Conservation (phyloP, 2,329 filamentous ascomycete species). For the Mariannaea elegans region DNA sequence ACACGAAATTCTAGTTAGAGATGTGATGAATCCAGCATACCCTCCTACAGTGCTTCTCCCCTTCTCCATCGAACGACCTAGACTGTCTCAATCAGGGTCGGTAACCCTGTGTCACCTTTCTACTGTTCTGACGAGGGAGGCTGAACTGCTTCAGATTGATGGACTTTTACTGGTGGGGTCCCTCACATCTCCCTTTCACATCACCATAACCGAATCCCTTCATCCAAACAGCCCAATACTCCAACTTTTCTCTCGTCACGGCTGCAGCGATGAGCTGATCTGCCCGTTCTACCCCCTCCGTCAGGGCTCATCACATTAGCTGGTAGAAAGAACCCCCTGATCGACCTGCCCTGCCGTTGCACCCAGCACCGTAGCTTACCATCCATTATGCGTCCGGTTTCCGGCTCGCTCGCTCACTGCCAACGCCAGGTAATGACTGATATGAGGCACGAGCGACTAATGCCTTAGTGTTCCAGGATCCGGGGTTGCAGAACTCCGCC, state of each 20-base stretch:
- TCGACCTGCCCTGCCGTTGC: conserved; percentile 22
- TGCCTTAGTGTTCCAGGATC: conserved; percentile 23
- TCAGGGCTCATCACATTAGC: conserved; percentile 10
- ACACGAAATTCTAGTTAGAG: neutral
- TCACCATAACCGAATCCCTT: conserved; percentile 1
- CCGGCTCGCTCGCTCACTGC: conserved; percentile 8
- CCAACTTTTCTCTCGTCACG: conserved; percentile 17
- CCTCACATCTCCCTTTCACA: conserved; percentile 8
- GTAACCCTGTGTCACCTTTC: conserved; percentile 24
- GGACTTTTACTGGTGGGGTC: conserved; percentile 10
- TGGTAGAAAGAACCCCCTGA: conserved; percentile 16
- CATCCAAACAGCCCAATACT: conserved; percentile 10
- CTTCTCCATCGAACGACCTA: conserved; percentile 17
- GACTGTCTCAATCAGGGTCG: conserved; percentile 9
- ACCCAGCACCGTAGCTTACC: conserved; percentile 25
- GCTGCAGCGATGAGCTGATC: conserved; percentile 35
- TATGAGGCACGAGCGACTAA: conserved; percentile 6
- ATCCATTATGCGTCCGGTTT: conserved; percentile 14
- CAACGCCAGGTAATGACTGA: neutral
- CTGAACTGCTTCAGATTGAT: conserved; percentile 13
- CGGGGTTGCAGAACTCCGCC: conserved; percentile 22
- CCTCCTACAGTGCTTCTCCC: no score
- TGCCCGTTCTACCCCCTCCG: conserved; percentile 17
- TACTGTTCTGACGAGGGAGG: neutral
- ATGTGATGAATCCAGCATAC: conserved; percentile 14